phyloP scores from a whole-genome alignment of 1,284 basidiomycete species.

The Naganishia liquefaciens region DNA sequence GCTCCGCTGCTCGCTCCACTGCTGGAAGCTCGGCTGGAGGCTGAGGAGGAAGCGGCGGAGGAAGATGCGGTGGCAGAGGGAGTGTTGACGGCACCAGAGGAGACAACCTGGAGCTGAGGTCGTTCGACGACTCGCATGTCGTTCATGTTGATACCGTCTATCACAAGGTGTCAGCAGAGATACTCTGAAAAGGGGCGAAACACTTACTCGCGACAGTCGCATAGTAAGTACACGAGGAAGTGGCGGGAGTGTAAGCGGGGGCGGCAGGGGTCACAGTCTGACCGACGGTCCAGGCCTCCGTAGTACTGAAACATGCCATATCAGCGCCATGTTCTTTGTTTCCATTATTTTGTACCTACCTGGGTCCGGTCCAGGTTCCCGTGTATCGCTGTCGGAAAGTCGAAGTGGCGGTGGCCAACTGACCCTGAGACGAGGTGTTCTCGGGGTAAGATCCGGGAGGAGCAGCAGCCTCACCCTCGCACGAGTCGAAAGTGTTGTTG shows the following conservation, averaged over 20 bases:
- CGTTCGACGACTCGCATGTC: conserved; percentile 19
- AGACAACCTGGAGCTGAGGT: conserved; percentile 16
- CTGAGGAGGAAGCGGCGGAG: conserved; percentile 32
- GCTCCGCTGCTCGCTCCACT: conserved; percentile 27
- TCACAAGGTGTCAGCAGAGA: not conserved
- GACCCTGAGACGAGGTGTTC: conserved; percentile 15
- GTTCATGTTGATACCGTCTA: conserved; percentile 31
- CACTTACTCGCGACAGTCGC: conserved; percentile 39
- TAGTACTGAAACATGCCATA: not conserved
- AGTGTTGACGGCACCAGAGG: conserved; percentile 14
- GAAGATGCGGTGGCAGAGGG: conserved; percentile 10
- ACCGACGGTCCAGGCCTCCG: conserved; percentile 44
- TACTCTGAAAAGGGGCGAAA: not conserved
- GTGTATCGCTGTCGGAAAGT: conserved; percentile 56
- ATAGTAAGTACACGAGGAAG: conserved; percentile 53
- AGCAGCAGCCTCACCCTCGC: conserved; percentile 53
- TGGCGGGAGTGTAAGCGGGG: conserved; percentile 49
- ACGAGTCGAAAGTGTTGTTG: conserved; percentile 54
- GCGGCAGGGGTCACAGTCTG: conserved; percentile 50
- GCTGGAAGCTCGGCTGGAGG: conserved; percentile 25
- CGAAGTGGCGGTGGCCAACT: conserved; percentile 47
- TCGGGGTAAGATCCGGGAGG: conserved; percentile 50
- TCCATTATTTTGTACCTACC: not conserved
- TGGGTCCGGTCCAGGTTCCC: conserved; percentile 45
- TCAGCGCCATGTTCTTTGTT: conserved; percentile 19